Evolutionary conservation across 768 basidiomycete genomes (phyloP), one percentile per base, ranked within the genome.

Genomic region (Boletus insuetus): DNA sequence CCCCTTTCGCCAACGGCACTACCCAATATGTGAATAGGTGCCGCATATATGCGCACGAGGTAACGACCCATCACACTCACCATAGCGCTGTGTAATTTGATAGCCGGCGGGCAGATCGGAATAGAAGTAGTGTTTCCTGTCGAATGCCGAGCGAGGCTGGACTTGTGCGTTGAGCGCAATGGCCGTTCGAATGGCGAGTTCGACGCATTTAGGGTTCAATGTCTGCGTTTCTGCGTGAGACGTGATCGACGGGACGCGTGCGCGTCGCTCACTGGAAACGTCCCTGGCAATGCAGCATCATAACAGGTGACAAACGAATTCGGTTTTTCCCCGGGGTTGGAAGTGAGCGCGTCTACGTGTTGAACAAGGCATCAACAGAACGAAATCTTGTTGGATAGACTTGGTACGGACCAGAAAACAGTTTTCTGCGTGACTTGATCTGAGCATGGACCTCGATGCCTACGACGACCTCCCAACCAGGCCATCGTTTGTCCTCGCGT

Each of bases 121-220:
- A 66, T 99, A 98, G 71, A 98, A 98, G 69, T 99, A 99, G 69
- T 98, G 97, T 68, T 99, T 99, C 60, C 97, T 79, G 71, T 98
- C 97, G 63, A 98, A 98, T 0, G 90, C 80, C 0, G 93, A 96
- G 19, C 79, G 77, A 0, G 61, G 59, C 59, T 90, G 90, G 48
- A 96, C 77, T 6, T 79, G 59, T 13, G 84, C 77, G 34, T 81
- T 72, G 22, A 98, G 77, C 6, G 94, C 94, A 2, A 94, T 64
- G 0, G 94, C 91, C 0, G 93, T 86, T 9, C 90, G 79, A 1
- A 94, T 69, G 4, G 89, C 92, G 7, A 97, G 80, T 56, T 88
- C 82, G 3, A 97, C 87, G 54, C 86, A 88, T 68, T 75, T 79
- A 14, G 78, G 74, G 62, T 90, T 90, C 56, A 91, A 63, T 55